Conservation (phyloP, 495 filamentous ascomycete species). For the Hyaloscypha variabilis region DNA sequence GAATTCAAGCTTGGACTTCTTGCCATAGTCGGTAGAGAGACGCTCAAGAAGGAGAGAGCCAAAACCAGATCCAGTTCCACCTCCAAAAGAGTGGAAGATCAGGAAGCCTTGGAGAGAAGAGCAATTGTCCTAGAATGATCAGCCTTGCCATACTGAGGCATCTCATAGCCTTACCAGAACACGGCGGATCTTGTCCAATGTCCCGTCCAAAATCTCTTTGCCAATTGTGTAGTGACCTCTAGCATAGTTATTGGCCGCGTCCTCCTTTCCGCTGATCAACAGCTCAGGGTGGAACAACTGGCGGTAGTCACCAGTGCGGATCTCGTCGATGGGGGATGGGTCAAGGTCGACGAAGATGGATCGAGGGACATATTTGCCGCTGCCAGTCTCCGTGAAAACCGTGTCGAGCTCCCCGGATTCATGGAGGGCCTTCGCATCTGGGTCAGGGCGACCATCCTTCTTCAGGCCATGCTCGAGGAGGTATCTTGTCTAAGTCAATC, state of each 20-base stretch:
- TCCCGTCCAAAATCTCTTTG: constrained; percentile 85
- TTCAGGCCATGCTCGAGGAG: constrained; percentile 89
- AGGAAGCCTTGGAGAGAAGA: constrained; percentile 87
- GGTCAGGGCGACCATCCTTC: constrained; percentile 70
- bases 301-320: constrained; percentile 80
- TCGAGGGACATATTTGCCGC: constrained; percentile 87
- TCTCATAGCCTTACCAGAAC: constrained; percentile 48
- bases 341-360: constrained; percentile 90
- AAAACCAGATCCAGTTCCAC: constrained; percentile 90
- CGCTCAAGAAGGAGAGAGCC: constrained; percentile 86
- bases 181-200: constrained; percentile 83
- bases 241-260: constrained; percentile 95
- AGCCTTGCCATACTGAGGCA: constrained; percentile 47
- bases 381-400: constrained; percentile 87
- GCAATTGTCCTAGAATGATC: constrained; percentile 72
- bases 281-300: constrained; percentile 89
- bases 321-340: constrained; percentile 90
- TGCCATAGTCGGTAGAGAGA: constrained; percentile 85
- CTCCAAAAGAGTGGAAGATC: constrained; percentile 93
- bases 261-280: constrained; percentile 89
- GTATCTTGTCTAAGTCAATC: constrained; percentile 56
- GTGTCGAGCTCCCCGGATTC: constrained; percentile 77
- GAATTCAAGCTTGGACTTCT: constrained; percentile 96
- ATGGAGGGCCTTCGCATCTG: constrained; percentile 63
- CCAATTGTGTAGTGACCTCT: constrained; percentile 93